phyloP scores from a whole-genome alignment of 495 filamentous ascomycete genomes.

The Daldinia bambusicola region DNA sequence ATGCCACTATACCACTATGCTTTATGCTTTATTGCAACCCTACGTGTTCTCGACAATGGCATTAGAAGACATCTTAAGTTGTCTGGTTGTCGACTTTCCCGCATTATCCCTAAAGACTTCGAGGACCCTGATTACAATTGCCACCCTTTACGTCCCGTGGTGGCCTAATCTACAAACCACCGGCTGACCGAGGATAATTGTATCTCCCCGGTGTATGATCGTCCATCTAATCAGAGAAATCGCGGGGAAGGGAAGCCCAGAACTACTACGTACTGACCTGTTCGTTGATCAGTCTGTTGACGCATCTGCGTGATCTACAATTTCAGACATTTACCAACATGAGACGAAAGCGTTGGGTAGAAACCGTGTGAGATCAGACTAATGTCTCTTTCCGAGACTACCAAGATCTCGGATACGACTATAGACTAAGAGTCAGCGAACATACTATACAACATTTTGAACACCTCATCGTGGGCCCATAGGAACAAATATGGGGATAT shows the following conservation, averaged over 20 bases:
- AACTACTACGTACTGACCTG: constrained; percentile 32
- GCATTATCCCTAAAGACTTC: constrained; percentile 27
- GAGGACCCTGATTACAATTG: constrained; percentile 23
- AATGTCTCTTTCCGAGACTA: constrained; percentile 1
- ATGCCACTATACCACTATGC: constrained; percentile 25
- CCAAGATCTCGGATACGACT: constrained; percentile 6
- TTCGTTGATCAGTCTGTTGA: constrained; percentile 7
- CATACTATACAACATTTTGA: constrained; percentile 11
- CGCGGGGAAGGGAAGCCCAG: constrained; percentile 29
- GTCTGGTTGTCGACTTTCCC: constrained; percentile 17
- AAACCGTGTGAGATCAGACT: neutral
- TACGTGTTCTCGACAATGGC: constrained; percentile 29
- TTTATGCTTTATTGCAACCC: constrained; percentile 32
- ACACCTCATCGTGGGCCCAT: constrained; percentile 5
- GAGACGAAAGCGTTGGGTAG: constrained; percentile 24
- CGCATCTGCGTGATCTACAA: constrained; percentile 23
- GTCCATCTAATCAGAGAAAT: constrained; percentile 34
- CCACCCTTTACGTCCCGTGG: constrained; percentile 6
- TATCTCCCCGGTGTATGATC: constrained; percentile 33
- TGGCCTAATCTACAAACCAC: constrained; percentile 29
- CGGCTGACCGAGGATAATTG: constrained; percentile 13
- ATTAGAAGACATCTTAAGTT: constrained; percentile 19
- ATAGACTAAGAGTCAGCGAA: neutral
- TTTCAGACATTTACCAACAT: constrained; percentile 26
- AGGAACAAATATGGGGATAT: neutral